Conservation (phyloP, 169 alveolate genomes). For the Cryptosporidium tyzzeri region DNA sequence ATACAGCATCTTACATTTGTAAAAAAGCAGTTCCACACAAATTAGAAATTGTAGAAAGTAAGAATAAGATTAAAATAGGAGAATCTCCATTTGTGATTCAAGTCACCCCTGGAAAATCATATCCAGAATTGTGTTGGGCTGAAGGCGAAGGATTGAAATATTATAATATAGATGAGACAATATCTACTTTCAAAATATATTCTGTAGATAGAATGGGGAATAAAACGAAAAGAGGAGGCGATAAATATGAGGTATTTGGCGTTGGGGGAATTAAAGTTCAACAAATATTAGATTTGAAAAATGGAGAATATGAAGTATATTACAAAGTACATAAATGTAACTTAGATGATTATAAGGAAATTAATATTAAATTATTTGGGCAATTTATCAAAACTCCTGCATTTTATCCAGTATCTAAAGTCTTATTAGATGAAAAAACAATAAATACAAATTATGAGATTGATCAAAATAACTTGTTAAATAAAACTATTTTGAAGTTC, state of each 20-base stretch:
- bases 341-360: constrained; percentile 68
- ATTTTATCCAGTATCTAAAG: constrained; percentile 45
- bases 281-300: constrained; percentile 76
- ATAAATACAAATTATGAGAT: background rate
- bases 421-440: background rate
- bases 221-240: constrained; percentile 76
- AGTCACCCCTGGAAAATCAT: constrained; percentile 64
- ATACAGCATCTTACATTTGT: constrained; percentile 66
- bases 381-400: constrained; percentile 61
- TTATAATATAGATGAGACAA: constrained; percentile 28
- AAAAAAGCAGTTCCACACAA: constrained; percentile 70
- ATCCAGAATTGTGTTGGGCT: constrained; percentile 69
- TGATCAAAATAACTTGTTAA: constrained; percentile 26
- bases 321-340: constrained; percentile 51
- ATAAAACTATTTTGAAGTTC: constrained; percentile 22
- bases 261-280: constrained; percentile 78
- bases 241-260: constrained; percentile 75
- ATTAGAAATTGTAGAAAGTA: constrained; percentile 47
- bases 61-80: constrained; percentile 32
- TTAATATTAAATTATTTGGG: constrained; percentile 56
- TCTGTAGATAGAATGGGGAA: constrained; percentile 76
- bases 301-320: constrained; percentile 67
- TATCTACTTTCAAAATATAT: constrained; percentile 32
- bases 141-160: constrained; percentile 55
- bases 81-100: constrained; percentile 59